Percentiles rank a stretch among this genome's conserved stretches.
phyloP scores from a whole-genome alignment of 1,284 basidiomycete species.

The Cryptococcus neoformans region DNA sequence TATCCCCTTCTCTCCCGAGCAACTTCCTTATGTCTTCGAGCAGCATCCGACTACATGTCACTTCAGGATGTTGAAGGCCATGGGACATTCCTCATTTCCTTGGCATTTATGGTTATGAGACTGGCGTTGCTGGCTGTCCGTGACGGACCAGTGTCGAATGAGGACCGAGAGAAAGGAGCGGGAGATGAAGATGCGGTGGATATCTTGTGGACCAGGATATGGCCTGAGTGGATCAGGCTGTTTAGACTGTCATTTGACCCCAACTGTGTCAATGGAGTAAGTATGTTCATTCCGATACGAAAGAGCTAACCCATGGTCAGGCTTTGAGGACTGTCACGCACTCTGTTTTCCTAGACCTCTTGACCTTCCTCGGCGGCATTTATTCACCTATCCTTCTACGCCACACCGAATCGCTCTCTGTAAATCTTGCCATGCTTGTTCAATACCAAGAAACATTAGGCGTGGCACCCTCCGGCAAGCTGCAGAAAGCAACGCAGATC shows the following conservation, averaged over 20 bases:
- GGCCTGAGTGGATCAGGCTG: constrained; percentile 40
- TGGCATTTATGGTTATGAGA: constrained; percentile 26
- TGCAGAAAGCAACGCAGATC: constrained; percentile 18
- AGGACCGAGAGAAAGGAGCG: background rate
- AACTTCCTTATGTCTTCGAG: constrained; percentile 26
- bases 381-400: constrained; percentile 20
- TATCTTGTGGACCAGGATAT: constrained; percentile 33
- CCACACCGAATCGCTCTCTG: constrained; percentile 18
- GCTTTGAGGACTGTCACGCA: constrained; percentile 29
- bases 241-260: constrained; percentile 24
- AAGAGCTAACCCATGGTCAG: constrained; percentile 10
- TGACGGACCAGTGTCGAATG: background rate
- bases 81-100: constrained; percentile 31
- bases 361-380: constrained; percentile 27
- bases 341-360: constrained; percentile 32
- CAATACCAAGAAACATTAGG: constrained; percentile 7
- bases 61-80: constrained; percentile 25
- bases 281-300: constrained; percentile 4
- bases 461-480: constrained; percentile 7
- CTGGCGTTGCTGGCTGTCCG: constrained; percentile 22
- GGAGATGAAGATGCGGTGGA: constrained; percentile 17
- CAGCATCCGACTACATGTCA: constrained; percentile 27
- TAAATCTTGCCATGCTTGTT: constrained; percentile 19
- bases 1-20: constrained; percentile 36
- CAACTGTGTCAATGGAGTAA: constrained; percentile 31